Evolutionary conservation across 306 rosid genomes (phyloP), one percentile per base, ranked within the genome.

Genomic region (Acacia acuminata): DNA sequence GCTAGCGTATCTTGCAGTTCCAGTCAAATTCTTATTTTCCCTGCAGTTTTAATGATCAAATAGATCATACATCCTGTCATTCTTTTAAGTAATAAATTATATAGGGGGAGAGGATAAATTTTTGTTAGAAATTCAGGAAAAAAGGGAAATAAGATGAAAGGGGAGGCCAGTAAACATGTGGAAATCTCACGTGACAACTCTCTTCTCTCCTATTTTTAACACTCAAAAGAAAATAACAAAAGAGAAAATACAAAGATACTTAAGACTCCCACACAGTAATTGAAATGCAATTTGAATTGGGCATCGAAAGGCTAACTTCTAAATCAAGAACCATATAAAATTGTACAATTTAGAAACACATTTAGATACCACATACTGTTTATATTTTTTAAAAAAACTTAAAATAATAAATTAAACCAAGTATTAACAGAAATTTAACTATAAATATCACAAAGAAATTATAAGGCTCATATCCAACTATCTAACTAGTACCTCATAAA

Each of bases 1-100:
- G 90, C 98, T 93, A 10, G 98, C 98, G 85, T 93, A 93, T 91
- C 98, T 90, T 24, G 98, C 98, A 56, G 98, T 93, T 77, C 98
- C 98, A 44, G 98, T 93, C 90, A 93, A 84, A 88, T 91, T 93
- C 91, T 93, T 93, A 73, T 93, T 93, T 84, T 93, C 98, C 85
- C 98, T 93, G 87, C 85, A 85, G 76, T 22, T 42, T 44, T 73
- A 65, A 79, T 22, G 44, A 81, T 66, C 58, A 84, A 79, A 81
- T 17, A 48, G 50, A 47, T 58, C 63, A 80, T 1, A 32, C 30
- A 45, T 55, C 25, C 55, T 43, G 32, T 3, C 3, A 13, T 44
- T 45, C 76, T 44, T 44, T 38, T 10, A 38, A 8, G 61, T 12
- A 66, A 24, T 50, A 27, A 3, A 74, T n/a, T 60, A 43, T 60